These are phyloP conservation scores for Ballota nigra DNA, from an alignment of 257 asterid genomes.

Conservation along the genomic window DNA sequence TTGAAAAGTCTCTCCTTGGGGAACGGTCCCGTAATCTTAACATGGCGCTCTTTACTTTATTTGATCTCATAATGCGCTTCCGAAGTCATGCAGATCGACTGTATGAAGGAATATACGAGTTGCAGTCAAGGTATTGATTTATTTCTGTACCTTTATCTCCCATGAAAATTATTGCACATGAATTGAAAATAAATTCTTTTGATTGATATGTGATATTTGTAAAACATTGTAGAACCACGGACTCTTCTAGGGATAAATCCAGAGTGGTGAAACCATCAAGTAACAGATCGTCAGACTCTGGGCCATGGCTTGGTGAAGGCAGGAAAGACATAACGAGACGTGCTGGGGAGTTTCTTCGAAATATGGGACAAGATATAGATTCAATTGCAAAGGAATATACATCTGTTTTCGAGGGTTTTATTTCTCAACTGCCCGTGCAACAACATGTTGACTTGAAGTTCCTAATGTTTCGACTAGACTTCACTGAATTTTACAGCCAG, in stretches of 20 bases:
- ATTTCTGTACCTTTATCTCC: constrained; percentile 11
- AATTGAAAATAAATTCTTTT: constrained; percentile 9
- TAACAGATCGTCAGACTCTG: constrained; percentile 57
- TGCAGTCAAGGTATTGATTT: constrained; percentile 76
- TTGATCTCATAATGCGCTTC: constrained; percentile 84
- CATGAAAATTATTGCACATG: constrained; percentile 1
- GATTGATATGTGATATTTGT: constrained; percentile 22
- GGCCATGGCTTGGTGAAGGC: constrained; percentile 92
- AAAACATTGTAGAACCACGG: constrained; percentile 50
- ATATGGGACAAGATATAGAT: constrained; percentile 77
- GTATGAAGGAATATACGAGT: constrained; percentile 87
- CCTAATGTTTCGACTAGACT: constrained; percentile 88
- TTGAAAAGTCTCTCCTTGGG: constrained; percentile 97
- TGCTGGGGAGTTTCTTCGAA: constrained; percentile 76
- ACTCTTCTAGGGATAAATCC: constrained; percentile 51
- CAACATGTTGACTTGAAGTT: constrained; percentile 90
- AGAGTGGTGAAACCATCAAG: constrained; percentile 47
- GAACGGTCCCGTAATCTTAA: constrained; percentile 78
- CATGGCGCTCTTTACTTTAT: constrained; percentile 65
- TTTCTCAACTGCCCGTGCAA: constrained; percentile 82
- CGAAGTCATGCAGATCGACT: constrained; percentile 90
- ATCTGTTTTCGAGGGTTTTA: constrained; percentile 79
- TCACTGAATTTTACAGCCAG: constrained; percentile 87
- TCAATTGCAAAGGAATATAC: constrained; percentile 79
- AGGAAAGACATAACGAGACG: constrained; percentile 83